Conservation (phyloP, 2,329 filamentous ascomycete species). For the Monilinia fructicola region DNA sequence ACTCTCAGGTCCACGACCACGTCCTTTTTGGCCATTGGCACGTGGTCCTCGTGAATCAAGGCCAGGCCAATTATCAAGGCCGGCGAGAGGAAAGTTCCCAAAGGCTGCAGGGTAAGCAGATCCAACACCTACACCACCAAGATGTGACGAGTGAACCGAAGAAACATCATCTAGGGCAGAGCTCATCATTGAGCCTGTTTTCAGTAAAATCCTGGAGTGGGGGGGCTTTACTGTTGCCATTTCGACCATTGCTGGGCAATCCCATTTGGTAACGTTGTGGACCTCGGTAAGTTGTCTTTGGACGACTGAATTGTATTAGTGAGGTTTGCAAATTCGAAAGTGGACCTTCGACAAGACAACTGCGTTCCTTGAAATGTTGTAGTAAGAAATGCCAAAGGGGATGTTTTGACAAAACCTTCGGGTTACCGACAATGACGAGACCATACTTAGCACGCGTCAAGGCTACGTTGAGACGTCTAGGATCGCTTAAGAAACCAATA, state of each 20-base stretch:
- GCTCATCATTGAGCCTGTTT: conserved; percentile 80
- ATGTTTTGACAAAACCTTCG: conserved; percentile 96
- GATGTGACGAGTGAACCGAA: conserved; percentile 87
- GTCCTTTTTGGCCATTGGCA: conserved; percentile 62
- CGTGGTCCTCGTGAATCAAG: conserved; percentile 64
- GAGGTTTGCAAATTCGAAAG: conserved; percentile 95
- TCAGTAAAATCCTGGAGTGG: conserved; percentile 51
- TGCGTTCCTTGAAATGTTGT: conserved; percentile 93
- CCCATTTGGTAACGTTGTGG: conserved; percentile 85
- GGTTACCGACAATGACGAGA: conserved; percentile 93
- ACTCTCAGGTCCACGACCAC: conserved; percentile 69
- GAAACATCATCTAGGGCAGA: conserved; percentile 98
- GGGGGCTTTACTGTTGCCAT: conserved; percentile 35
- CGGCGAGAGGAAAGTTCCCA: conserved; percentile 66
- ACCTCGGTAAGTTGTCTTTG: conserved; percentile 86
- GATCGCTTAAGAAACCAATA: conserved; percentile 97
- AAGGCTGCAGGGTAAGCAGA: conserved; percentile 94
- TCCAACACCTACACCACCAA: conserved; percentile 77
- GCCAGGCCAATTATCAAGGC: conserved; percentile 80
- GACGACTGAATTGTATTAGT: conserved; percentile 89
- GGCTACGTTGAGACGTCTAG: conserved; percentile 93
- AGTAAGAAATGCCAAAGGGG: conserved; percentile 96
- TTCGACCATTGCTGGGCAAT: conserved; percentile 48
- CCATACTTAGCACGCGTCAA: conserved; percentile 96
- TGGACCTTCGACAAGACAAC: conserved; percentile 93